Conservation (phyloP, 1,139 yeast species). For the Hansenula sp. region DNA sequence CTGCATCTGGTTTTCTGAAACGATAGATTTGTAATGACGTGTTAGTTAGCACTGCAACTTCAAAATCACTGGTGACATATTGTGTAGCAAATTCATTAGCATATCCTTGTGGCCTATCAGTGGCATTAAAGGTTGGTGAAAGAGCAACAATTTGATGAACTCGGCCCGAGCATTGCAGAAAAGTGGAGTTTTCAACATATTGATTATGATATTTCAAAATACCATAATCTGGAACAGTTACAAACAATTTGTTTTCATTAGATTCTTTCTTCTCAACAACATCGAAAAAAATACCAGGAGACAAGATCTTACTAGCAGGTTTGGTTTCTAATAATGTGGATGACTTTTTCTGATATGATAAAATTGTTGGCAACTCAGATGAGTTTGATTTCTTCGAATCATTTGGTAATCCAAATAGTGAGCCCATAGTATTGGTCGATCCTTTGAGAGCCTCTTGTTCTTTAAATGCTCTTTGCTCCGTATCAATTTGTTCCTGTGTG, state of each 20-base stretch:
- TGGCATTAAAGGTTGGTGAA: constrained; percentile 68
- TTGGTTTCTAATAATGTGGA: constrained; percentile 37
- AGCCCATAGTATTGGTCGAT: constrained; percentile 20
- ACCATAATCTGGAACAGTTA: constrained; percentile 82
- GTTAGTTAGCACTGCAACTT: constrained; percentile 78
- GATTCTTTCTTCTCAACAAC: constrained; percentile 32
- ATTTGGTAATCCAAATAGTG: constrained; percentile 11
- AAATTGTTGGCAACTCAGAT: constrained; percentile 23
- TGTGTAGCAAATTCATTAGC: constrained; percentile 85
- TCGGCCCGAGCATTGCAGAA: constrained; percentile 57
- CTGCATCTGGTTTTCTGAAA: constrained; percentile 75
- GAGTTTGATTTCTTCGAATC: background rate
- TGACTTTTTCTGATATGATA: constrained; percentile 38
- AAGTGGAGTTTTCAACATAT: constrained; percentile 80
- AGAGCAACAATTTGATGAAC: constrained; percentile 73
- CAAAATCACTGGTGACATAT: constrained; percentile 58
- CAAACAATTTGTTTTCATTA: constrained; percentile 46
- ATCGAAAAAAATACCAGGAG: constrained; percentile 80
- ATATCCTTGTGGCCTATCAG: constrained; percentile 72
- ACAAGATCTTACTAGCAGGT: constrained; percentile 47
- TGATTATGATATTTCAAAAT: constrained; percentile 66
- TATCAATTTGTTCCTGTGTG: constrained; percentile 48
- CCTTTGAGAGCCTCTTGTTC: constrained; percentile 31
- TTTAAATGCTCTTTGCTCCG: constrained; percentile 36
- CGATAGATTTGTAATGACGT: constrained; percentile 74